Conservation (phyloP, 75 land plant genomes). For the Picea sitchensis region DNA sequence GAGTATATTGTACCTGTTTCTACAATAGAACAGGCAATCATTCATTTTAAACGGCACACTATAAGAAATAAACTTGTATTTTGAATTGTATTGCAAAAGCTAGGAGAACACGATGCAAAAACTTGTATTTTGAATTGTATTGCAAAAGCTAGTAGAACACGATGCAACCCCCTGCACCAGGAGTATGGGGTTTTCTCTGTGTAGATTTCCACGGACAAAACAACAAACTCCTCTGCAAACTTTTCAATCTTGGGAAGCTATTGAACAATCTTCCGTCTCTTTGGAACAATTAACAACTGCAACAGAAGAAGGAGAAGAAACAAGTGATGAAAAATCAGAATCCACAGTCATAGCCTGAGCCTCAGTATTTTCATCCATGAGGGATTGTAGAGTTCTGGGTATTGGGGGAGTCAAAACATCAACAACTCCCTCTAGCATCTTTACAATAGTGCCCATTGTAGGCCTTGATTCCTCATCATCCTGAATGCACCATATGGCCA, state of each 20-base stretch:
- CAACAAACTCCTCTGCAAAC: constrained; percentile 10
- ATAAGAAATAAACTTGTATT: neutral
- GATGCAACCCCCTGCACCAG: neutral
- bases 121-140: neutral
- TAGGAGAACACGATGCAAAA: neutral
- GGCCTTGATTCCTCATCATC: constrained; percentile 19
- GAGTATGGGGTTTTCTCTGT: constrained; percentile 3
- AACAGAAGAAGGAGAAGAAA: neutral
- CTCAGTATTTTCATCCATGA: neutral
- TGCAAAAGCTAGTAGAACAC: neutral
- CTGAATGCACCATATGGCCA: constrained; percentile 28
- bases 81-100: neutral
- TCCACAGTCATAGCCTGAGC: constrained; percentile 1
- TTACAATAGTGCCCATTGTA: constrained; percentile 19
- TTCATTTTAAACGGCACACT: neutral
- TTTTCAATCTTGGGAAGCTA: neutral
- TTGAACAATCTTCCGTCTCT: neutral
- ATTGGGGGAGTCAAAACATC: constrained; percentile 20
- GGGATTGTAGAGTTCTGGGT: constrained; percentile 16
- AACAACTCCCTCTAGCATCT: constrained; percentile 36
- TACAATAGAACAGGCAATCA: neutral
- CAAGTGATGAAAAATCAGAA: constrained; percentile 2
- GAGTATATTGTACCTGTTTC: neutral
- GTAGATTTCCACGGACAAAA: constrained; percentile 1
- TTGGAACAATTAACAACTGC: constrained; percentile 6